Evolutionary conservation across 139 green algal genomes (phyloP).

Genomic region (Edaphochlamys debaryana): DNA sequence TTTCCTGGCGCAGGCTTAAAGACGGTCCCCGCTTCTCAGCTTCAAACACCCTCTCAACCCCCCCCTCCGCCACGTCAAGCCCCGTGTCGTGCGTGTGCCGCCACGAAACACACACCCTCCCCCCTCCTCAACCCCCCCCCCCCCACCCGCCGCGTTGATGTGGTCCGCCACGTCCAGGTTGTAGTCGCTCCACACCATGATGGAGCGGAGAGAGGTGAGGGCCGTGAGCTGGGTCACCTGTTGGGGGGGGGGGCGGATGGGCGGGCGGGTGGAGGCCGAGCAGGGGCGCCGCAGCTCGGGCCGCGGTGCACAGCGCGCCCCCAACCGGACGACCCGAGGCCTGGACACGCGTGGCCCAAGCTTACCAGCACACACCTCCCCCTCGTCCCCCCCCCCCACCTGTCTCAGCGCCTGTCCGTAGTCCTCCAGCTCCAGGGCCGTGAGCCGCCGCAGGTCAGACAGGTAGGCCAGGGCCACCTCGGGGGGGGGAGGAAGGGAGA

Average conservation of each 20-base stretch:
- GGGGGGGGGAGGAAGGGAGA: neutral
- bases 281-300: no score
- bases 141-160: neutral
- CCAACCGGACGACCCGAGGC: no score
- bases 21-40: no score
- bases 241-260: neutral
- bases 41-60: no score
- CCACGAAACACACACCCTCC: no score
- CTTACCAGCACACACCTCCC: no score
- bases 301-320: no score
- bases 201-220: conserved; percentile 32
- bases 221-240: conserved; percentile 39
- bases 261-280: no score
- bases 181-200: conserved; percentile 47
- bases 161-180: neutral
- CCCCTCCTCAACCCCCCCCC: neutral
- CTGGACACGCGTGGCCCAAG: no score
- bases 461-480: conserved; percentile 26
- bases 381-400: neutral
- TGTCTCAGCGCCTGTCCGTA: conserved; percentile 36
- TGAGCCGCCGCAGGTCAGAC: conserved; percentile 30
- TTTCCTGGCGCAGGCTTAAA: no score
- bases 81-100: no score
- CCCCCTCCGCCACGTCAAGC: no score
- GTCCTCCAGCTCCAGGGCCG: conserved; percentile 46